Evolutionary conservation across 2,329 filamentous ascomycete genomes (phyloP).

Genomic region (Erysiphe pisi): DNA sequence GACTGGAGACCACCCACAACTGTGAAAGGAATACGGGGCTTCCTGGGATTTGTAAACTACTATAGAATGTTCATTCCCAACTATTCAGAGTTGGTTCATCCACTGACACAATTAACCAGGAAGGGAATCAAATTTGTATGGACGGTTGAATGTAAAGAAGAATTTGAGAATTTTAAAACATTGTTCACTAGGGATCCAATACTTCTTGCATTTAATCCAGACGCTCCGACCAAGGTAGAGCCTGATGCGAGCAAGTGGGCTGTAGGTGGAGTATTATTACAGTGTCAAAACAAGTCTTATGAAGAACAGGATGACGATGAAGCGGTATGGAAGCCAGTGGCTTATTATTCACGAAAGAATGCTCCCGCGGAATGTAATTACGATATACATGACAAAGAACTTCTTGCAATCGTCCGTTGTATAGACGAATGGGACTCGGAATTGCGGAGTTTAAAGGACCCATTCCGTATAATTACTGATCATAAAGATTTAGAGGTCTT

Average conservation of each 20-base stretch:
- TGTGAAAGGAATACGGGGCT: background rate
- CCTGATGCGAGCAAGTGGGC: background rate
- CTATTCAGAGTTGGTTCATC: background rate
- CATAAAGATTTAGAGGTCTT: background rate
- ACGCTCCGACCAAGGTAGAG: background rate
- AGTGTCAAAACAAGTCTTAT: background rate
- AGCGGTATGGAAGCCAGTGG: constrained; percentile 10
- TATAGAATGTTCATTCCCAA: constrained; percentile 14
- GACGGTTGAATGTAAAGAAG: background rate
- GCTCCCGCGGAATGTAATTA: constrained; percentile 1
- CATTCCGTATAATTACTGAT: background rate
- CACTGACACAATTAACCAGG: constrained; percentile 3
- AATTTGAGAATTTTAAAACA: constrained; percentile 15
- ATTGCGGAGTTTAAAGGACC: background rate
- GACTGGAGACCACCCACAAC: constrained; percentile 25
- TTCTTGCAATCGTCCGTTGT: background rate
- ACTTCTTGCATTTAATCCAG: constrained; percentile 16
- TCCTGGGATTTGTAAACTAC: constrained; percentile 24
- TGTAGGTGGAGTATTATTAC: background rate
- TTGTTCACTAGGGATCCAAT: background rate
- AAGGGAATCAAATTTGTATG: constrained; percentile 3
- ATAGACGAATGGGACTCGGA: background rate
- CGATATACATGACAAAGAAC: background rate
- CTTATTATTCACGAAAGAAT: background rate
- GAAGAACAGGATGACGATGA: background rate